Percentiles rank a stretch among this genome's conserved stretches.
These are phyloP conservation scores for Eucalyptus sp. DNA, from an alignment of 345 rosid species.

Conservation along the genomic window DNA sequence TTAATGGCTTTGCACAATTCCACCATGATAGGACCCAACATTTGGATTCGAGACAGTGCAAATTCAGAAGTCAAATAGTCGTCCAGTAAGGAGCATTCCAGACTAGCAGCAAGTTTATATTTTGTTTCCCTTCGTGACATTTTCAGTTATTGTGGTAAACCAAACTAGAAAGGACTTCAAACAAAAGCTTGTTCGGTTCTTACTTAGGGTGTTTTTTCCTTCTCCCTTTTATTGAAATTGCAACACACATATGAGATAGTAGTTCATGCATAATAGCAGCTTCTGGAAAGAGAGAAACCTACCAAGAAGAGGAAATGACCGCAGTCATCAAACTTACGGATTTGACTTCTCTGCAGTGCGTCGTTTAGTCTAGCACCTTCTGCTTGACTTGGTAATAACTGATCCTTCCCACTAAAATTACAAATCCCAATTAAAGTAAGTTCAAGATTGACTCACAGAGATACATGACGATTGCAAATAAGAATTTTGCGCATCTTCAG, in stretches of 20 bases:
- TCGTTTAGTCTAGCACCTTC: conserved; percentile 55
- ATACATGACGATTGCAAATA: not conserved
- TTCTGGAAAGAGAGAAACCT: conserved; percentile 5
- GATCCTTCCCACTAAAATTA: conserved; percentile 61
- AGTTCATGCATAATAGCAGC: not conserved
- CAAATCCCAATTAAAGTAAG: not conserved
- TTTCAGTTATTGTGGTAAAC: not conserved
- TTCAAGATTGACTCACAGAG: not conserved
- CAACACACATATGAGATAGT: not conserved
- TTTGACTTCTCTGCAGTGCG: conserved; percentile 34
- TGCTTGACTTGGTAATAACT: conserved; percentile 48
- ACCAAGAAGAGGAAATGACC: conserved; percentile 84
- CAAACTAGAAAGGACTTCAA: not conserved
- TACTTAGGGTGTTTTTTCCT: not conserved
- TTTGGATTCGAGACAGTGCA: not conserved
- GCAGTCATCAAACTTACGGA: conserved; percentile 37
- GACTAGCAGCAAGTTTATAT: not conserved
- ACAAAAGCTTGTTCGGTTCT: not conserved
- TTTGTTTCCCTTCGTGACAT: not conserved
- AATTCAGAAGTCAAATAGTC: not conserved
- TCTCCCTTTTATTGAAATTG: not conserved
- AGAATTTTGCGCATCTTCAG: not conserved
- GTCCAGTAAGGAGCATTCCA: not conserved
- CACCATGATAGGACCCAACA: not conserved
- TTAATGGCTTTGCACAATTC: not conserved